Base-by-base conservation (phyloP, 345 rosid species). In the Eucalyptus regnans region DNA sequence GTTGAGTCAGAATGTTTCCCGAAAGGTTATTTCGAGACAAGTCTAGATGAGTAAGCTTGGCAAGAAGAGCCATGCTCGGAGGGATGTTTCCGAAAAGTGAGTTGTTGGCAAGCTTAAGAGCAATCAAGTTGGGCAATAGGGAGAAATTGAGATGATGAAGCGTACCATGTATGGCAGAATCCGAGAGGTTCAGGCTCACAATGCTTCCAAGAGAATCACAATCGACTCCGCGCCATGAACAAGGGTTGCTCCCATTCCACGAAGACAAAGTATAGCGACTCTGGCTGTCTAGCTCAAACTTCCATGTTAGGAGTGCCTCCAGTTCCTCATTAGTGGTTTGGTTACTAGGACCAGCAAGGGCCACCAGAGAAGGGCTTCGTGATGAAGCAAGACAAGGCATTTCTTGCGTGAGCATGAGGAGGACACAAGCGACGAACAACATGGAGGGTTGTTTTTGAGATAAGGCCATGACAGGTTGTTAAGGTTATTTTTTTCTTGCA, bases 231-330 rank as follows among this genome's bases (percentile, higher is more conserved):
- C 14, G 4, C 93, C 91, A 90, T 37, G 89, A 87, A 51, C 86
- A 76, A 31, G 49, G 90, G 88, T 9, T 64, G 64, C n/a, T 66
- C 14, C 33, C 79, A 87, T 62, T 83, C 92, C 90, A 89, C 5
- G 90, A 91, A 62, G 90, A 88, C 11, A 87, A 50, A 23, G 48
- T 12, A 25, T 18, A 20, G 8, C 66, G 84, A 87, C 76, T 68
- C 23, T 41, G 51, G 88, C 85, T 87, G 15, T 87, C 56, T 6
- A 91, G 90, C 37, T 89, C 87, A n/a, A 88, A 58, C 44, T 76
- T 87, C 93, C 93, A 92, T 49, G 49, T 92, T 50, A 90, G 49
- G 87, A 90, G 92, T n/a, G 90, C 88, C 17, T 92, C 88, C 71
- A 88, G 27, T 86, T 88, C 91, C 37, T 50, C 50, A 23, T 8